Evolutionary conservation across 495 filamentous ascomycete genomes (phyloP).

Genomic region (Hamigera avellanea): DNA sequence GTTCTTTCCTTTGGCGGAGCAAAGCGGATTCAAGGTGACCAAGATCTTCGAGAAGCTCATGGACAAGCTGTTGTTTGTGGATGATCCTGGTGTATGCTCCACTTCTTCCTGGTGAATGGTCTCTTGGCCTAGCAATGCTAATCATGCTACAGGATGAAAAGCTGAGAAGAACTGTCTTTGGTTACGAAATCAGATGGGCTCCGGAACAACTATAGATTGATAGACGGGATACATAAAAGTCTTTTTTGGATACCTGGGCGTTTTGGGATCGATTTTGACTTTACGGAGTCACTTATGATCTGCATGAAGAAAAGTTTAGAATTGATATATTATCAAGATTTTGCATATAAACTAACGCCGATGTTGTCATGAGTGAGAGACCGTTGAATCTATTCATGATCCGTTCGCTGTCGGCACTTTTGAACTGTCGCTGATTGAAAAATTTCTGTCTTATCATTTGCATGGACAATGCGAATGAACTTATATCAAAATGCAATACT

Average conservation of each 20-base stretch:
- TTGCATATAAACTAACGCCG: too few relatives aligned
- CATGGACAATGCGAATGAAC: too few relatives aligned
- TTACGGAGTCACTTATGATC: too few relatives aligned
- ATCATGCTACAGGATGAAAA: conserved; percentile 42
- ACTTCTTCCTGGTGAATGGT: background rate
- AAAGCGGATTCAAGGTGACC: conserved; percentile 56
- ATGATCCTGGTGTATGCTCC: conserved; percentile 59
- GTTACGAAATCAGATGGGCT: conserved; percentile 50
- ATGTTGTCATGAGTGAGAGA: too few relatives aligned
- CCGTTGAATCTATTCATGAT: too few relatives aligned
- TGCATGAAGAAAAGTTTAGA: conserved; percentile 7
- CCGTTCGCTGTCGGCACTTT: too few relatives aligned
- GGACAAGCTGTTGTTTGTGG: conserved; percentile 77
- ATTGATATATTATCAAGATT: conserved; percentile 1
- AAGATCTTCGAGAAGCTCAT: conserved; percentile 72
- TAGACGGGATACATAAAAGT: too few relatives aligned
- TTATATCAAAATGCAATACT: too few relatives aligned
- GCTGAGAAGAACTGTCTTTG: conserved; percentile 68
- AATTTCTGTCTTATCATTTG: too few relatives aligned
- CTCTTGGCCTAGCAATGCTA: background rate
- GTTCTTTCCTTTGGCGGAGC: conserved; percentile 68
- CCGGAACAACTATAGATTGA: conserved; percentile 14
- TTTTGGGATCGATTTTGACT: too few relatives aligned
- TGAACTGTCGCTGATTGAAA: too few relatives aligned
- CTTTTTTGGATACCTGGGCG: background rate